phyloP scores from a whole-genome alignment of 805 yeast genomes.

The Pichia scutulata region DNA sequence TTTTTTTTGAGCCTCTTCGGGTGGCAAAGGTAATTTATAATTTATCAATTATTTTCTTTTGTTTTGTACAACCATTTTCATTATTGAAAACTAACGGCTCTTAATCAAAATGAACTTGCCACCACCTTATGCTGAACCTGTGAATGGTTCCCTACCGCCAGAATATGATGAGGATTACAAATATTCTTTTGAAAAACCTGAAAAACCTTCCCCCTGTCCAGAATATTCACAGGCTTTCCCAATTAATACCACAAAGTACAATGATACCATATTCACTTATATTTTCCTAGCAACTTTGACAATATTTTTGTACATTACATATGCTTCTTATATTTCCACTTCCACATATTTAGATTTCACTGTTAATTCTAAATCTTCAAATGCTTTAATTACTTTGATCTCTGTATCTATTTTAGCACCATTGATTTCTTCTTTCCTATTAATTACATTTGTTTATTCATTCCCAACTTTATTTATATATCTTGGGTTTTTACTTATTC shows the following conservation, averaged over 20 bases:
- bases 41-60: no score
- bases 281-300: conserved; percentile 30
- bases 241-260: conserved; percentile 50
- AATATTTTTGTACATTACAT: conserved; percentile 11
- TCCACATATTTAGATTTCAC: neutral
- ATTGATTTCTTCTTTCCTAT: conserved; percentile 14
- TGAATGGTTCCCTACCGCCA: conserved; percentile 1
- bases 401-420: conserved; percentile 15
- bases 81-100: no score
- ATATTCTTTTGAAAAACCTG: conserved; percentile 26
- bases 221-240: conserved; percentile 64
- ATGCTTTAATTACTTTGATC: conserved; percentile 6
- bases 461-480: conserved; percentile 25
- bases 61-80: no score
- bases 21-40: no score
- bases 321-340: conserved; percentile 5
- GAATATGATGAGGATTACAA: conserved; percentile 21
- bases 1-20: no score
- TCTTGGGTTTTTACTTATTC: conserved; percentile 11
- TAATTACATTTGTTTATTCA: conserved; percentile 20
- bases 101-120: conserved; percentile 4
- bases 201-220: conserved; percentile 23
- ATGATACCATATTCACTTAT: conserved; percentile 66
- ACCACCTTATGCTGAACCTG: conserved; percentile 6
- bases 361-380: conserved; percentile 6